Conservation (phyloP, 2,329 filamentous ascomycete genomes). For the Neophaeococcomyces mojaviensis region DNA sequence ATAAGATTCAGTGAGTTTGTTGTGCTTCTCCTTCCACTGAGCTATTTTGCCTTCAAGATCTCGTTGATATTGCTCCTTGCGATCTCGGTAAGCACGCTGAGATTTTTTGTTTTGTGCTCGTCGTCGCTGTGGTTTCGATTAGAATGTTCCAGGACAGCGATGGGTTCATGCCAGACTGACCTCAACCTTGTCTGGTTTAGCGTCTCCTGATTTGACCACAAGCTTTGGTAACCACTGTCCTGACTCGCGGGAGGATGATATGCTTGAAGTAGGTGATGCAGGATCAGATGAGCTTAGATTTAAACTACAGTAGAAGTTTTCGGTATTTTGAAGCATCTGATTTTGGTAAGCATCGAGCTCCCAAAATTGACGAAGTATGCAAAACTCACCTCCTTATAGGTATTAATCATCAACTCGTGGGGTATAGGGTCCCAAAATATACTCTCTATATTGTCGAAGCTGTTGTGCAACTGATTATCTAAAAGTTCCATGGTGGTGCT, state of each 20-base stretch:
- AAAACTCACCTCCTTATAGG: no score
- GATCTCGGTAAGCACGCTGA: conserved; percentile 90
- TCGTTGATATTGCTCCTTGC: conserved; percentile 89
- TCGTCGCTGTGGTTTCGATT: conserved; percentile 13
- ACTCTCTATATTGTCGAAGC: no score
- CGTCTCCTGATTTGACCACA: conserved; percentile 14
- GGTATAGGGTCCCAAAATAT: no score
- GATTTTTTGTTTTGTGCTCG: conserved; percentile 22
- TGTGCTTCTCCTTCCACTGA: conserved; percentile 20
- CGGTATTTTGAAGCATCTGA: conserved; percentile 16
- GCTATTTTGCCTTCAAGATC: conserved; percentile 62
- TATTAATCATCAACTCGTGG: no score
- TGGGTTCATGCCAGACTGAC: conserved; percentile 5
- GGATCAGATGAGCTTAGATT: conserved; percentile 17
- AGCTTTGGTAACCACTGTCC: conserved; percentile 9
- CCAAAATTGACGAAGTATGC: no score
- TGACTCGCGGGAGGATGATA: conserved; percentile 12
- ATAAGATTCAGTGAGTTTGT: conserved; percentile 16
- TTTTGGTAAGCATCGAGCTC: not conserved
- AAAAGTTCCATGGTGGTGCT: no score
- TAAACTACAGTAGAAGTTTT: conserved; percentile 18
- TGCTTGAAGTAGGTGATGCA: conserved; percentile 11
- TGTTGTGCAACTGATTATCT: no score
- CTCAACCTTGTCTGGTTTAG: conserved; percentile 22
- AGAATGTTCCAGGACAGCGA: not conserved